phyloP scores from a whole-genome alignment of 805 yeast species.

The Yamadazyma laniorum region DNA sequence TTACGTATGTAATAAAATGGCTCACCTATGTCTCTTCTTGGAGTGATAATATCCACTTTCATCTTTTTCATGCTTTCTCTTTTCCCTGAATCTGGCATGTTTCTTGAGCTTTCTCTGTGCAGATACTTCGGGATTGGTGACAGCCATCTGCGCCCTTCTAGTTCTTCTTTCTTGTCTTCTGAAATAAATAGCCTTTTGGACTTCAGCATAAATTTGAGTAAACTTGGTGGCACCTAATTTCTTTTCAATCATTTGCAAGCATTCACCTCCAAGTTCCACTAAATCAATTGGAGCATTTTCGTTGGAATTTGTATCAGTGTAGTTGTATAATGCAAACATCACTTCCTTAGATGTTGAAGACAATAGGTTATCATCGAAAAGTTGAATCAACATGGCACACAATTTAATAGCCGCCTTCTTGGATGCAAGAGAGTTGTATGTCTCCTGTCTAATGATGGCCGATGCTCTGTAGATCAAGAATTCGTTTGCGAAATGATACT shows the following conservation, averaged over 20 bases:
- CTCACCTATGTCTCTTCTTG: conserved; percentile 43
- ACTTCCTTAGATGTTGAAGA: conserved; percentile 45
- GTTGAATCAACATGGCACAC: conserved; percentile 60
- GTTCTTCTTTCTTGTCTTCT: conserved; percentile 76
- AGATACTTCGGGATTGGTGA: conserved; percentile 77
- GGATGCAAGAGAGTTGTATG: conserved; percentile 52
- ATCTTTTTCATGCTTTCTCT: conserved; percentile 71
- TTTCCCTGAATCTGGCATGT: conserved; percentile 73
- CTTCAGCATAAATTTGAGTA: conserved; percentile 57
- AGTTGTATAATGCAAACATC: conserved; percentile 52
- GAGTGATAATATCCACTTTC: conserved; percentile 72
- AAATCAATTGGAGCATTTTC: conserved; percentile 52
- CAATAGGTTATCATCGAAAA: conserved; percentile 43
- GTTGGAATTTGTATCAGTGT: conserved; percentile 41
- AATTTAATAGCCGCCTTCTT: conserved; percentile 71
- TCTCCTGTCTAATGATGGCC: conserved; percentile 63
- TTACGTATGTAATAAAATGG: neutral
- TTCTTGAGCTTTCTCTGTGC: conserved; percentile 75
- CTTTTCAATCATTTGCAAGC: conserved; percentile 62
- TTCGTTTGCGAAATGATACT: conserved; percentile 43
- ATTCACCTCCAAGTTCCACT: conserved; percentile 54
- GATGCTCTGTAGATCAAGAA: conserved; percentile 67
- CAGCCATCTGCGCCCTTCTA: conserved; percentile 70
- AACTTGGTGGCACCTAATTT: conserved; percentile 73
- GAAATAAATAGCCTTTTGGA: conserved; percentile 55